Base-by-base conservation (phyloP, 1,284 basidiomycete genomes). In the Rhodofomes roseus region DNA sequence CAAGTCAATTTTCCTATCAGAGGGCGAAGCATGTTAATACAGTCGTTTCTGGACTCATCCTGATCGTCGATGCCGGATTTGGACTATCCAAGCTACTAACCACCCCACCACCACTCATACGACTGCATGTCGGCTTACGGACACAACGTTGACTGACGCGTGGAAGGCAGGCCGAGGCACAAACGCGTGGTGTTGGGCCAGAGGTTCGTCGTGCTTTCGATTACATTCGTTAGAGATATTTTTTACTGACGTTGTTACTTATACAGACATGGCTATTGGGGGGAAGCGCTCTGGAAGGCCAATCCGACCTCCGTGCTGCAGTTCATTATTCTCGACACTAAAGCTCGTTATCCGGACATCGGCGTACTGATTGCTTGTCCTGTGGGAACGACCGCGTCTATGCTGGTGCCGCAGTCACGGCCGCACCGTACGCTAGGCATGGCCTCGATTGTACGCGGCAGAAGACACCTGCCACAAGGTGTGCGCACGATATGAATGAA, bases 1-100 rank as follows among this genome's bases (percentile, higher is more conserved):
- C 41, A 14, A 27, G 55, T 37, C 43, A 46, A 44, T 56, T 56
- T 56, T 56, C 55, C 34, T 43, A 56, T 56, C 55, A 56, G 41
- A 56, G 27, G 29, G 18, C 23, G 50, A 52, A 52, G 50, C 50
- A 34, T 3, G 31, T 20, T 23, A 36, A 34, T 37, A 52, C 50
- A n/a, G n/a, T 36, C n/a, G 27, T 29, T 25, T 36, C 50, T 52
- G 27, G 50, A n/a, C 50, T 23, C 34, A 7, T n/a, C 11, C 14
- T 20, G 54, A 55, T 55, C 54, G 54, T 55, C 54, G 23, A 12
- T 22, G n/a, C 50, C 9, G 50, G n/a, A 37, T 20, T 20, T 36
- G 50, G 50, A 36, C 29, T 37, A 14, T 22, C 9, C 29, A 52
- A 36, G 31, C 34, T n/a, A 23, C 31, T 25, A n/a, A 18, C 37